phyloP scores from a whole-genome alignment of 2,329 filamentous ascomycete genomes.

The Bipolaris sorokiniana region DNA sequence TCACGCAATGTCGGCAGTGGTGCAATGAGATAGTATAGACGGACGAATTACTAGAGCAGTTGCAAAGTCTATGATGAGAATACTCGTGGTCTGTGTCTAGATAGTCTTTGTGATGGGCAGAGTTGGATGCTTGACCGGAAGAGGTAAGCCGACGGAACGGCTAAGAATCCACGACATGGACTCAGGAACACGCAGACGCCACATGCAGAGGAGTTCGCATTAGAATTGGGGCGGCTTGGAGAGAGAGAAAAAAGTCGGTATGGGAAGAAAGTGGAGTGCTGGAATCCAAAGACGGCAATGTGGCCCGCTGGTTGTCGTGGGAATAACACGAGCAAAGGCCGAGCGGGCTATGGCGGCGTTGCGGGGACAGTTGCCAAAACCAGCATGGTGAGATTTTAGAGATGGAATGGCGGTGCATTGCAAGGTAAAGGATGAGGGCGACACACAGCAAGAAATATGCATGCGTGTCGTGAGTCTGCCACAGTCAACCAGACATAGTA shows the following conservation, averaged over 20 bases:
- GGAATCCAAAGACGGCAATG: constrained; percentile 26
- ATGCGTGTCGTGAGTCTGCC: too few relatives aligned
- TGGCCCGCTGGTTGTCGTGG: constrained; percentile 23
- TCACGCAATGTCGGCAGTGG: not conserved
- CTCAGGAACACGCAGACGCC: not conserved
- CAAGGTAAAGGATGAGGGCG: not conserved
- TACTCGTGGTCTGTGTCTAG: not conserved
- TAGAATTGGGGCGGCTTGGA: not conserved
- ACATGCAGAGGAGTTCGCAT: not conserved
- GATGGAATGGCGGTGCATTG: not conserved
- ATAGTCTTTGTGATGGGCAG: not conserved
- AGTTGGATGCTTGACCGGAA: constrained; percentile 10
- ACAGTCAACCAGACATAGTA: not conserved
- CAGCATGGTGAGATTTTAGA: constrained; percentile 8
- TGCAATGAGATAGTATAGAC: not conserved
- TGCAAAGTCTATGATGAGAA: not conserved
- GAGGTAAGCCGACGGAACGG: constrained; percentile 1
- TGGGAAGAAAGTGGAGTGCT: not conserved
- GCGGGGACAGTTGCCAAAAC: constrained; percentile 30
- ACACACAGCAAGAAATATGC: too few relatives aligned
- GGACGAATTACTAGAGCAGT: not conserved
- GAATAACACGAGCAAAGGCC: constrained; percentile 30
- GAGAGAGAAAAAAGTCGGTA: not conserved
- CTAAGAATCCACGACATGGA: not conserved
- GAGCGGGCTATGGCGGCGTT: constrained; percentile 30